Percentiles rank a stretch among this genome's conserved stretches.
These are phyloP conservation scores for Alternaria atra DNA, from an alignment of 2,329 filamentous ascomycete genomes.

Conservation along the genomic window DNA sequence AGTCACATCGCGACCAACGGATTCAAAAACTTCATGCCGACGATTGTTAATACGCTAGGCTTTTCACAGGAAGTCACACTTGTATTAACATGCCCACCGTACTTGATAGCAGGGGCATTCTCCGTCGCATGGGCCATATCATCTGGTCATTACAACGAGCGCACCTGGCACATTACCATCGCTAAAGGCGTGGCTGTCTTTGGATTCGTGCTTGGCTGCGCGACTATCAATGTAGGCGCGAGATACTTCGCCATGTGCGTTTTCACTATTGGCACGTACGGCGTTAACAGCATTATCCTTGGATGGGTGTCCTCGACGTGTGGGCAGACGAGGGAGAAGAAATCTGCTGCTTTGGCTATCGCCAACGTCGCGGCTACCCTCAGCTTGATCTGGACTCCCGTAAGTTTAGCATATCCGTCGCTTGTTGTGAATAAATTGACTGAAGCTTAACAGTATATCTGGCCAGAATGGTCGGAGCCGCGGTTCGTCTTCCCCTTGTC, in stretches of 20 bases:
- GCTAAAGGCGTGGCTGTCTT: constrained; percentile 49
- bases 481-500: constrained; percentile 1
- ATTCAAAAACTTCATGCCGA: constrained; percentile 55
- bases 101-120: constrained; percentile 22
- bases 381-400: constrained; percentile 47
- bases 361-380: constrained; percentile 55
- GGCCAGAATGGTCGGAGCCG: constrained; percentile 3
- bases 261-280: constrained; percentile 23
- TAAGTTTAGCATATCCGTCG: background rate
- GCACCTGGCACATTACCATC: constrained; percentile 53
- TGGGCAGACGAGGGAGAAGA: constrained; percentile 56
- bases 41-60: constrained; percentile 60
- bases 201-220: constrained; percentile 50
- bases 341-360: constrained; percentile 54
- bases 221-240: constrained; percentile 49
- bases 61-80: constrained; percentile 62
- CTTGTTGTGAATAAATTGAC: background rate
- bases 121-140: constrained; percentile 44
- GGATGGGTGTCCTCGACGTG: constrained; percentile 55
- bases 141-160: constrained; percentile 52
- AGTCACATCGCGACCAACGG: background rate
- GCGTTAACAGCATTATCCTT: constrained; percentile 45
- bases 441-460: background rate
- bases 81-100: constrained; percentile 54
- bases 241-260: constrained; percentile 35